A percentile compares a stretch with the other conserved stretches of the same genome.
phyloP scores from a whole-genome alignment of 148 eudicot genomes.

The Rhododendron vialii region DNA sequence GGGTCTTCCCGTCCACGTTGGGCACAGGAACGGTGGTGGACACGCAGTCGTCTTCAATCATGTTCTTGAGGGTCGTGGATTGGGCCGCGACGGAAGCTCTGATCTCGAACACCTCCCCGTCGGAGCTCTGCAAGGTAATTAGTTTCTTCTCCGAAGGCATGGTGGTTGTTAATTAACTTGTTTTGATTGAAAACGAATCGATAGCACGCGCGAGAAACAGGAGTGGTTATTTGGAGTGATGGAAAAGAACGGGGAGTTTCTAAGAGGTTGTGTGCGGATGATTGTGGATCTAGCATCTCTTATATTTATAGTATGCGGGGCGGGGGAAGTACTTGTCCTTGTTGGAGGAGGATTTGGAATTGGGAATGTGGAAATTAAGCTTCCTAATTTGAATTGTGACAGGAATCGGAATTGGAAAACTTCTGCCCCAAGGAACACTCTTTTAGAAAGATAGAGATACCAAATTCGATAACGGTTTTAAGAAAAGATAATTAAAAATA shows the following conservation, averaged over 20 bases:
- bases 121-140: not conserved
- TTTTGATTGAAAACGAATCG: not conserved
- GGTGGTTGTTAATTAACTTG: not conserved
- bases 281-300: no score
- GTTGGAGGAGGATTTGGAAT: not conserved
- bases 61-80: conserved; percentile 1
- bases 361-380: no score
- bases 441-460: no score
- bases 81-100: not conserved
- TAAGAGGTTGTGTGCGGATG: no score
- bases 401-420: not conserved
- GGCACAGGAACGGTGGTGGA: conserved; percentile 8
- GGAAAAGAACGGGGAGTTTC: not conserved
- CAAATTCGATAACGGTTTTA: no score
- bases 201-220: not conserved
- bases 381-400: not conserved
- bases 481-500: no score
- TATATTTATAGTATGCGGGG: not conserved
- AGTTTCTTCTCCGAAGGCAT: not conserved
- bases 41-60: conserved; percentile 11
- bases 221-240: not conserved
- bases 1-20: conserved; percentile 2
- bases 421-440: no score
- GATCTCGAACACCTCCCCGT: not conserved
- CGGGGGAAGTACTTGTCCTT: not conserved